Percentiles rank a stretch among this genome's conserved stretches.
These are phyloP conservation scores for Fraxinus dipetala DNA, from an alignment of 305 asterid genomes.

Conservation along the genomic window DNA sequence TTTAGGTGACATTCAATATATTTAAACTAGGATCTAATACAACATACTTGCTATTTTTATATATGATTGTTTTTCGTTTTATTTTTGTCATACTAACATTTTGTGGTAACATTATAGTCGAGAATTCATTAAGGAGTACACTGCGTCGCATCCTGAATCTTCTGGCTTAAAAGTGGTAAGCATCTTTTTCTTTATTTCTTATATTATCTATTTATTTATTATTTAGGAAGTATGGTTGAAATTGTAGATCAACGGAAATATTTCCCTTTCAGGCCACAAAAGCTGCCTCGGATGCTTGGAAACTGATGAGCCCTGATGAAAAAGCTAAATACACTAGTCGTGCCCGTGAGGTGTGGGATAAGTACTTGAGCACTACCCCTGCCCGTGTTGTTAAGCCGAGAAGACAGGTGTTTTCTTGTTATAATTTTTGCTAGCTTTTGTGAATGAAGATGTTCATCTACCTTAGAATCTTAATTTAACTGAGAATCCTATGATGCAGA, in stretches of 20 bases:
- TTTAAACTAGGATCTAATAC: slow-evolving; percentile 8
- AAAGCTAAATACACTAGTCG: slow-evolving; percentile 87
- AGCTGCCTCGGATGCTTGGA: slow-evolving; percentile 99
- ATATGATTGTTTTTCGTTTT: neutral
- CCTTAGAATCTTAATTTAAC: slow-evolving; percentile 14
- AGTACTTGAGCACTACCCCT: slow-evolving; percentile 74
- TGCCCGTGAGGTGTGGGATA: slow-evolving; percentile 96
- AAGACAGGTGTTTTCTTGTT: slow-evolving; percentile 57
- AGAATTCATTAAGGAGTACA: slow-evolving; percentile 91
- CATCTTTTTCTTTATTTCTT: slow-evolving; percentile 23
- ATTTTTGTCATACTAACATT: slow-evolving; percentile 22
- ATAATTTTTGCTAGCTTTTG: slow-evolving; percentile 7
- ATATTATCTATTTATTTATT: slow-evolving; percentile 1
- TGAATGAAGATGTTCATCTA: slow-evolving; percentile 15
- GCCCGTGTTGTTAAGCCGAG: slow-evolving; percentile 79
- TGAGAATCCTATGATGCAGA: slow-evolving; percentile 44
- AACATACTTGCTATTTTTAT: neutral
- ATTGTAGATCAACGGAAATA: neutral
- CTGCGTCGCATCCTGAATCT: slow-evolving; percentile 90
- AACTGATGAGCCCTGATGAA: slow-evolving; percentile 82
- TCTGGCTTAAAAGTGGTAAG: slow-evolving; percentile 88
- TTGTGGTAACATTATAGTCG: slow-evolving; percentile 44
- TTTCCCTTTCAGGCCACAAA: slow-evolving; percentile 71
- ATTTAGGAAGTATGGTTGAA: slow-evolving; percentile 1
- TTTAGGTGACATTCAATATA: slow-evolving; percentile 58